A percentile compares a stretch with the other conserved stretches of the same genome.
These are phyloP conservation scores for Suillus subluteus DNA, from an alignment of 768 basidiomycete species.

Conservation along the genomic window DNA sequence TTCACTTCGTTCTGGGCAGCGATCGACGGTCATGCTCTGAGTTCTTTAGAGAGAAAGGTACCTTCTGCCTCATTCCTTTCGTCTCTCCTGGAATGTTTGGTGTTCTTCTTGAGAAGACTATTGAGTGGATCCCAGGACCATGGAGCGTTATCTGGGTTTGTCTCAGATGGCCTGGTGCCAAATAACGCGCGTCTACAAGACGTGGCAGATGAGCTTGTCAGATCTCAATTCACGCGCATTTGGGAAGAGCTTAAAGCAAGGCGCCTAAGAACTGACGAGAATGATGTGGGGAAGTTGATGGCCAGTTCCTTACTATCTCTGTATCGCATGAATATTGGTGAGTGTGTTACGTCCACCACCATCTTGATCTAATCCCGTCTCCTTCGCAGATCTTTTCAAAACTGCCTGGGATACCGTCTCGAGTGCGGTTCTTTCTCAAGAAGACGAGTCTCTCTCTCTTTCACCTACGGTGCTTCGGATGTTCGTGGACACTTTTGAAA, in stretches of 20 bases:
- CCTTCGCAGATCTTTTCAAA: slow-evolving; percentile 46
- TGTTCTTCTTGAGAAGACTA: slow-evolving; percentile 57
- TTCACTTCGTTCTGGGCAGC: slow-evolving; percentile 87
- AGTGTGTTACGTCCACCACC: slow-evolving; percentile 13
- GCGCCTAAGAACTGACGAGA: slow-evolving; percentile 51
- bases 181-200: slow-evolving; percentile 12
- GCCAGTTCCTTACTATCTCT: slow-evolving; percentile 43
- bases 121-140: slow-evolving; percentile 25
- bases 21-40: slow-evolving; percentile 66
- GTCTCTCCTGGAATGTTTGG: slow-evolving; percentile 69
- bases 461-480: slow-evolving; percentile 3
- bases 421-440: slow-evolving; percentile 17
- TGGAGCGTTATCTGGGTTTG: slow-evolving; percentile 7
- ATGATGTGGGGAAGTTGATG: slow-evolving; percentile 46
- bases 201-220: slow-evolving; percentile 38
- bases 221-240: slow-evolving; percentile 46
- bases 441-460: slow-evolving; percentile 4
- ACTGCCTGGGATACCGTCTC: slow-evolving; percentile 51
- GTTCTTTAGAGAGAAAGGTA: slow-evolving; percentile 53
- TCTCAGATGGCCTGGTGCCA: slow-evolving; percentile 9
- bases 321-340: slow-evolving; percentile 31
- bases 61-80: slow-evolving; percentile 68
- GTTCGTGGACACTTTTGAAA: slow-evolving; percentile 2
- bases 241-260: slow-evolving; percentile 51
- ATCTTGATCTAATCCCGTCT: not conserved